These are phyloP conservation scores for Flaveria ramosissima DNA, from an alignment of 129 eudicot genomes.

Conservation along the genomic window DNA sequence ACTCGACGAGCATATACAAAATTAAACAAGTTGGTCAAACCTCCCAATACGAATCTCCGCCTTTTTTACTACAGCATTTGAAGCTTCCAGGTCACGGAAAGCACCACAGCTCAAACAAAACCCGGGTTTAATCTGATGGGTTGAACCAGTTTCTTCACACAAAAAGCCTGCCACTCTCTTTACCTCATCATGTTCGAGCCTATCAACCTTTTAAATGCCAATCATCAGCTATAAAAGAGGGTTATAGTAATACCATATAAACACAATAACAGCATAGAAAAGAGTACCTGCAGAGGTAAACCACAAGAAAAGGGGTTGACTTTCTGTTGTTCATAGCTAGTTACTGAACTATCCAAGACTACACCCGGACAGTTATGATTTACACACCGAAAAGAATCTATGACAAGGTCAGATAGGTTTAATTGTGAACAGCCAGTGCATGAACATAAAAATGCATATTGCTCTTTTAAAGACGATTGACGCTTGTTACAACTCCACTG, in stretches of 20 bases:
- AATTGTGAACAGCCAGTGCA: constrained; percentile 67
- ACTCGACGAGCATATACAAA: background rate
- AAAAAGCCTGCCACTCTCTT: constrained; percentile 46
- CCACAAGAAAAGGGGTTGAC: constrained; percentile 29
- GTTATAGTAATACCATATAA: background rate
- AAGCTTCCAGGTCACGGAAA: constrained; percentile 47
- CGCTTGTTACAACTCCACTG: constrained; percentile 70
- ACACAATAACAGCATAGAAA: constrained; percentile 14
- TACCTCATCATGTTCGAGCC: constrained; percentile 39
- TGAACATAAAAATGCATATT: constrained; percentile 69
- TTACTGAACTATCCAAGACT: constrained; percentile 51
- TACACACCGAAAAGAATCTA: constrained; percentile 63
- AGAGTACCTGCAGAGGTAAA: constrained; percentile 45
- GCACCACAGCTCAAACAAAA: constrained; percentile 65
- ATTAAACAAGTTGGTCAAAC: constrained; percentile 29
- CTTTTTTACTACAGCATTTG: constrained; percentile 36
- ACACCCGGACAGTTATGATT: constrained; percentile 68
- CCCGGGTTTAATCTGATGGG: constrained; percentile 45
- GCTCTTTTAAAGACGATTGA: constrained; percentile 56
- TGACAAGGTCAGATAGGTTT: constrained; percentile 77
- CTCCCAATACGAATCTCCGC: constrained; percentile 47
- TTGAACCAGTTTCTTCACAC: constrained; percentile 39
- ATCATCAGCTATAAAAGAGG: constrained; percentile 17
- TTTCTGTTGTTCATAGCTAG: constrained; percentile 52
- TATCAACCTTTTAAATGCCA: constrained; percentile 40